Percentiles rank a stretch among this genome's conserved stretches.
Conservation (phyloP, 352 stramenopile genomes). For the Thraustochytrium sp. region DNA sequence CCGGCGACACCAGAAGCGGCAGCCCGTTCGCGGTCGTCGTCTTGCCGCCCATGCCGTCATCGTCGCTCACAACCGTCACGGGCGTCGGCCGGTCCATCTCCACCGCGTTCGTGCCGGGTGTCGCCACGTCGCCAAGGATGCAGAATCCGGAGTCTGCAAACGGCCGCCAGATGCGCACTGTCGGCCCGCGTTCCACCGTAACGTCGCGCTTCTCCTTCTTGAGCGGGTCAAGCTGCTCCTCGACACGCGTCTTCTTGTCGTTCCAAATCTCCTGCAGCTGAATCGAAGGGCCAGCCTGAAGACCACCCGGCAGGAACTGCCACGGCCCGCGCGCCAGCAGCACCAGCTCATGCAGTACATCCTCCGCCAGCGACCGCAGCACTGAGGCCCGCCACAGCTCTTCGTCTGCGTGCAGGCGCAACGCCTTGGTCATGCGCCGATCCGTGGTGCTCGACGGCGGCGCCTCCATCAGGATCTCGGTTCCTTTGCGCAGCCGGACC, state of each 20-base stretch:
- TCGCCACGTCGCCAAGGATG: constrained; percentile 30
- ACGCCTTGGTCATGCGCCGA: background rate
- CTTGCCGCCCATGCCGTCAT: constrained; percentile 38
- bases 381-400: constrained; percentile 6
- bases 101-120: background rate
- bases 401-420: background rate
- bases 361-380: constrained; percentile 11
- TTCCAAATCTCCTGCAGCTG: background rate
- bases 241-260: constrained; percentile 13
- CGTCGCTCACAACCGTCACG: constrained; percentile 33
- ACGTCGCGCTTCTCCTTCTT: constrained; percentile 23
- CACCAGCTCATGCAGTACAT: constrained; percentile 40
- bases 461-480: background rate
- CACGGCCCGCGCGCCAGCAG: constrained; percentile 19
- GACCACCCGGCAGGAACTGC: constrained; percentile 18
- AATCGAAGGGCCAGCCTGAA: constrained; percentile 24
- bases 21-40: background rate
- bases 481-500: background rate
- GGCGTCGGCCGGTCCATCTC: background rate
- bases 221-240: constrained; percentile 24
- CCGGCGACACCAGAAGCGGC: background rate
- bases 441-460: background rate
- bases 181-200: background rate
- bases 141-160: constrained; percentile 32
- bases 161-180: constrained; percentile 13